Percentiles rank a stretch among this genome's conserved stretches.
phyloP scores from a whole-genome alignment of 1,284 basidiomycete species.

The Fomitopsis schrenkii region DNA sequence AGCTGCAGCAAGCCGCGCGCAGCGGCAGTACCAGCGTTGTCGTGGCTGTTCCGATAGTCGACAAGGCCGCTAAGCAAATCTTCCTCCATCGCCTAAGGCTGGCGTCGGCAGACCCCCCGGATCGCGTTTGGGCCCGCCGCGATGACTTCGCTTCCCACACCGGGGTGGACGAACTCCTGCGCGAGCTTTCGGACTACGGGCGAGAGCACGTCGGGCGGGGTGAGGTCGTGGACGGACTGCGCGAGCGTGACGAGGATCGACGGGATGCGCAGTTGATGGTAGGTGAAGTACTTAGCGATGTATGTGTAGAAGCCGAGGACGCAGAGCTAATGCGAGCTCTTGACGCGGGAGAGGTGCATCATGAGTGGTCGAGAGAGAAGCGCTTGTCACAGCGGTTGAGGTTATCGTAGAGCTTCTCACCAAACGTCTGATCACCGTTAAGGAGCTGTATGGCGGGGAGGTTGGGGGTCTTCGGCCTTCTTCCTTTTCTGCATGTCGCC shows the following conservation, averaged over 20 bases:
- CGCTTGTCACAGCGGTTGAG: conserved; percentile 88
- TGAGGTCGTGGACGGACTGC: conserved; percentile 94
- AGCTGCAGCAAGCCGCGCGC: conserved; percentile 85
- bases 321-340: conserved; percentile 90
- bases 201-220: conserved; percentile 88
- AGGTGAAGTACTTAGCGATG: conserved; percentile 89
- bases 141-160: conserved; percentile 93
- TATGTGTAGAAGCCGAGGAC: conserved; percentile 96
- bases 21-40: conserved; percentile 91
- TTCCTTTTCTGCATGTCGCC: conserved; percentile 53
- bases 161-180: conserved; percentile 96
- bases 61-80: conserved; percentile 90
- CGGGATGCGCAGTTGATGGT: conserved; percentile 93
- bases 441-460: conserved; percentile 94
- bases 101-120: conserved; percentile 87
- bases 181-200: conserved; percentile 92
- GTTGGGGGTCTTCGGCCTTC: conserved; percentile 56
- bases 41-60: conserved; percentile 92
- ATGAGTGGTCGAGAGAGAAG: conserved; percentile 93
- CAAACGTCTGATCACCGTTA: conserved; percentile 82
- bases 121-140: conserved; percentile 95
- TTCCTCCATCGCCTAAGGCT: conserved; percentile 97
- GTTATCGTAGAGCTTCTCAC: conserved; percentile 90
- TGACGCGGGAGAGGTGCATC: conserved; percentile 97
- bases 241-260: conserved; percentile 94